These are phyloP conservation scores for Aureobasidium sp. DNA, from an alignment of 2,329 filamentous ascomycete species.

Conservation along the genomic window DNA sequence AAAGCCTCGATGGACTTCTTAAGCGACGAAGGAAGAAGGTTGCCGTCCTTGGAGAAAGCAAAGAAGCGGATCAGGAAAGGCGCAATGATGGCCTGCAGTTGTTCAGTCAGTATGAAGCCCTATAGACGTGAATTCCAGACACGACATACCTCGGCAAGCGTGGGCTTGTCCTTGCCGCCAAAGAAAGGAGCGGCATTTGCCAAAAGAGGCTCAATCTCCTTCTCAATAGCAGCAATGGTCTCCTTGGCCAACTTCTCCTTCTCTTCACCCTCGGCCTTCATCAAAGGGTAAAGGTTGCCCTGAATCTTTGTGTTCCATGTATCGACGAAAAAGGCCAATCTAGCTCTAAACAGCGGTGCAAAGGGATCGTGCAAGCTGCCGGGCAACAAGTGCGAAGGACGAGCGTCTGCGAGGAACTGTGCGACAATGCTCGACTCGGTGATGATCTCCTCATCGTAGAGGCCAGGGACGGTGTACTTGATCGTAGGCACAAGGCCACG, in stretches of 20 bases:
- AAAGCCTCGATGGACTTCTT: slow-evolving; percentile 22
- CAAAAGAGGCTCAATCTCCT: slow-evolving; percentile 68
- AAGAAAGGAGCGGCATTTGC: slow-evolving; percentile 38
- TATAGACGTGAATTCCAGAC: background rate
- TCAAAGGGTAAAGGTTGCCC: slow-evolving; percentile 37
- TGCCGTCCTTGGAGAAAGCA: slow-evolving; percentile 45
- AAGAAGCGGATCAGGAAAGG: slow-evolving; percentile 59
- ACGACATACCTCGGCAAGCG: slow-evolving; percentile 53
- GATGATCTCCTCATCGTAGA: slow-evolving; percentile 50
- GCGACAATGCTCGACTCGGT: slow-evolving; percentile 67
- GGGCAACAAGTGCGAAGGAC: slow-evolving; percentile 60
- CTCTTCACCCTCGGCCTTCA: slow-evolving; percentile 44
- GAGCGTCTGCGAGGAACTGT: slow-evolving; percentile 61
- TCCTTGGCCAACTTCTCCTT: slow-evolving; percentile 41
- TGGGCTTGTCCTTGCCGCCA: slow-evolving; percentile 45
- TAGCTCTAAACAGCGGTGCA: slow-evolving; percentile 54
- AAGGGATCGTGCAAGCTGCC: slow-evolving; percentile 43
- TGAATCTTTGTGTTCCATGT: slow-evolving; percentile 58
- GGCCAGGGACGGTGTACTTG: slow-evolving; percentile 46
- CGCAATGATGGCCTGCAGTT: slow-evolving; percentile 36
- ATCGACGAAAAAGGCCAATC: slow-evolving; percentile 64
- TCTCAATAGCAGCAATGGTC: slow-evolving; percentile 50
- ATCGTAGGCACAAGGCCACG: slow-evolving; percentile 66
- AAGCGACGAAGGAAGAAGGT: slow-evolving; percentile 45
- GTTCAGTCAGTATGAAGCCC: background rate